Conservation (phyloP, 2,329 filamentous ascomycete species). For the Ophiostoma pallidulum region DNA sequence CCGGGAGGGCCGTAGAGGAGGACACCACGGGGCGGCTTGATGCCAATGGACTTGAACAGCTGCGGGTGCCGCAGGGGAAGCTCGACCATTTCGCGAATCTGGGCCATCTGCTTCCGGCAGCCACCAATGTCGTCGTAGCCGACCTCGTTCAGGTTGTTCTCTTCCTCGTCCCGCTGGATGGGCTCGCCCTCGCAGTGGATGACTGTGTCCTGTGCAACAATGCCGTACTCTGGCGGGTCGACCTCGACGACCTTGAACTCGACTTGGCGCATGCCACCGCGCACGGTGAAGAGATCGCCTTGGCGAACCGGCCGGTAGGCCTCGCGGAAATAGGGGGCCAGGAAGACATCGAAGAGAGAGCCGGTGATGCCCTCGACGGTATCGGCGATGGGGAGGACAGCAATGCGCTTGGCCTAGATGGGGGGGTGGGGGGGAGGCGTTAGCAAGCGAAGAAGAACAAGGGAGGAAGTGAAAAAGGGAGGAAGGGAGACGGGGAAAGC, state of each 20-base stretch:
- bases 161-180: conserved; percentile 96
- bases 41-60: conserved; percentile 18
- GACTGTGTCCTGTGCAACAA: conserved; percentile 96
- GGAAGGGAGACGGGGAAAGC: neutral
- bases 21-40: conserved; percentile 19
- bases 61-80: conserved; percentile 16
- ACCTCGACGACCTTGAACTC: conserved; percentile 99
- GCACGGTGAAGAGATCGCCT: conserved; percentile 94
- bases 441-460: too few relatives aligned
- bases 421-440: too few relatives aligned
- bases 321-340: conserved; percentile 98
- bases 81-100: conserved; percentile 77
- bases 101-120: conserved; percentile 99
- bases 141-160: conserved; percentile 98
- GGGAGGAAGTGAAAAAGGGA: neutral
- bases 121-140: conserved; percentile 99
- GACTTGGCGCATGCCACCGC: conserved; percentile 96
- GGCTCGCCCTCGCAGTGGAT: conserved; percentile 96
- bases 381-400: conserved; percentile 94
- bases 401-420: conserved; percentile 99
- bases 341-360: conserved; percentile 97
- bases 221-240: conserved; percentile 95
- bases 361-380: conserved; percentile 96
- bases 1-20: conserved; percentile 50
- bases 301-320: conserved; percentile 95